phyloP scores from a whole-genome alignment of 2,329 filamentous ascomycete genomes.

The Fusarium gaditjirri region DNA sequence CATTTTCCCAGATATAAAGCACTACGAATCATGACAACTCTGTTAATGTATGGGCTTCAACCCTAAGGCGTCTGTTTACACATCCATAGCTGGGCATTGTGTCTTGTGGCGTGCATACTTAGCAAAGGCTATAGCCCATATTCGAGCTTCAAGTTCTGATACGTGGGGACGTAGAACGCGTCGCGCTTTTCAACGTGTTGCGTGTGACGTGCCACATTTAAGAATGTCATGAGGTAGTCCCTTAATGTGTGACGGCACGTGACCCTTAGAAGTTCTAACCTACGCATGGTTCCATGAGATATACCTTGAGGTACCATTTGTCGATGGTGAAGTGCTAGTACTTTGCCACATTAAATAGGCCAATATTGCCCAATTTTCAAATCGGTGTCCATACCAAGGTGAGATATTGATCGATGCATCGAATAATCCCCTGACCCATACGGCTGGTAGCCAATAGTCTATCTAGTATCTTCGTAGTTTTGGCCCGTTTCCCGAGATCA shows the following conservation, averaged over 20 bases:
- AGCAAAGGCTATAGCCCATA: neutral
- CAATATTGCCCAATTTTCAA: slow-evolving; percentile 7
- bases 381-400: slow-evolving; percentile 11
- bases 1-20: neutral
- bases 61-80: neutral
- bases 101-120: slow-evolving; percentile 1
- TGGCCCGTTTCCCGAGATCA: neutral
- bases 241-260: slow-evolving; percentile 17
- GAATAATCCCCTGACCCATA: slow-evolving; percentile 31
- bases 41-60: neutral
- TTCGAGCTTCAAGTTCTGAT: neutral
- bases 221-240: slow-evolving; percentile 8
- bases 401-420: slow-evolving; percentile 19
- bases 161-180: slow-evolving; percentile 11
- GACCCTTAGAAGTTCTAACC: slow-evolving; percentile 2
- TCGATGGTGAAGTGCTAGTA: neutral
- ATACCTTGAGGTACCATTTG: neutral
- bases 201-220: neutral
- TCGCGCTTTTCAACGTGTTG: slow-evolving; percentile 17
- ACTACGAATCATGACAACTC: neutral
- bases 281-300: neutral
- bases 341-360: slow-evolving; percentile 27
- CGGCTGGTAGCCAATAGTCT: slow-evolving; percentile 32
- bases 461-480: neutral
- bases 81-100: slow-evolving; percentile 1